These are phyloP conservation scores for Mycena rosella DNA, from an alignment of 768 basidiomycete species.

Conservation along the genomic window DNA sequence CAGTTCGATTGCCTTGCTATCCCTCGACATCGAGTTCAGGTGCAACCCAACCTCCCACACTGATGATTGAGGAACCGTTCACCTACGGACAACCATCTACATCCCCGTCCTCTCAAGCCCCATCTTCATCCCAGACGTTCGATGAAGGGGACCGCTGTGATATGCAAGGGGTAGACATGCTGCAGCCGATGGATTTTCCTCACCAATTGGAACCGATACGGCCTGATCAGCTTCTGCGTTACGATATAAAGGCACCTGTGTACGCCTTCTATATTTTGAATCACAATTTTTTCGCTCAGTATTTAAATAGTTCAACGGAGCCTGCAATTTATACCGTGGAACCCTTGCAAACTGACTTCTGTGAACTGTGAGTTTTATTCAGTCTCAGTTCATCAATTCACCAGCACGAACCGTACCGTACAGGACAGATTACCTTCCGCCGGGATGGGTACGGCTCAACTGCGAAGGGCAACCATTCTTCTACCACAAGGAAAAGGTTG, in stretches of 20 bases:
- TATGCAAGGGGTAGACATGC: neutral
- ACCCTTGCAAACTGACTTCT: conserved; percentile 6
- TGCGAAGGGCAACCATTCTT: conserved; percentile 50
- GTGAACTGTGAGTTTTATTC: neutral
- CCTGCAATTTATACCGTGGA: conserved; percentile 1
- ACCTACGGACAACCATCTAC: neutral
- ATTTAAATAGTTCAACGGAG: neutral
- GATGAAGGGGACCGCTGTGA: neutral
- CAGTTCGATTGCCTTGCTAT: neutral
- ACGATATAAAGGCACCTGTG: neutral
- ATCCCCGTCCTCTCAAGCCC: neutral
- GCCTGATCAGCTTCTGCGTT: conserved; percentile 1
- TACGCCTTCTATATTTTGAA: neutral
- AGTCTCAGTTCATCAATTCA: neutral
- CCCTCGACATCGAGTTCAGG: neutral
- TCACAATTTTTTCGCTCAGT: neutral
- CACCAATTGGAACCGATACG: neutral
- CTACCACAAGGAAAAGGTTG: conserved; percentile 47
- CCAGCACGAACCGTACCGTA: no score
- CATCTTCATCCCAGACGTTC: neutral
- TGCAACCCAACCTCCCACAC: neutral
- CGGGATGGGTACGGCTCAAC: conserved; percentile 46
- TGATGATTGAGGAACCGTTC: no score
- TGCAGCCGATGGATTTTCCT: conserved; percentile 10
- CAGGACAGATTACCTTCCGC: conserved; percentile 7